A percentile compares a stretch with the other conserved stretches of the same genome.
Conservation (phyloP, 163 green algal genomes). For the Volvox carteri region DNA sequence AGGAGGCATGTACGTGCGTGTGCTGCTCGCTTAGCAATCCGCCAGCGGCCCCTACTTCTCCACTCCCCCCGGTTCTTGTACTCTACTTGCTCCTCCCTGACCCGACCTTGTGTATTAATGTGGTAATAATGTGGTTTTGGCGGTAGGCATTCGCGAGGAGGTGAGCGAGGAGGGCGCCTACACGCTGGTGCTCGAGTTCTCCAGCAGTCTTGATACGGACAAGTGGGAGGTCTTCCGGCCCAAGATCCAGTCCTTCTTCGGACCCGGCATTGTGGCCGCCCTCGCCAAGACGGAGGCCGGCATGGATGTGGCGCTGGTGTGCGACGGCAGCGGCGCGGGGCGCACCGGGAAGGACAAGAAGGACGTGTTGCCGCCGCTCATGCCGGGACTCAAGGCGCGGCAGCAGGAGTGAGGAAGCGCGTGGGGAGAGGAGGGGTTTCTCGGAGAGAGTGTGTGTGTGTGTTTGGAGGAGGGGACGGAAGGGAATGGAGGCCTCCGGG, state of each 20-base stretch:
- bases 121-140: background rate
- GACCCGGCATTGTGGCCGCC: constrained; percentile 86
- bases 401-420: constrained; percentile 70
- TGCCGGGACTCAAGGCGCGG: constrained; percentile 86
- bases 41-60: background rate
- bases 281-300: background rate
- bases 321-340: constrained; percentile 85
- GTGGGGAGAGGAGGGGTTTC: background rate
- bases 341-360: constrained; percentile 79
- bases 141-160: constrained; percentile 84
- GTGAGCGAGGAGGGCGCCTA: constrained; percentile 75
- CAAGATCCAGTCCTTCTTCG: constrained; percentile 97
- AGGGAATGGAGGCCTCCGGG: background rate
- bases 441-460: background rate
- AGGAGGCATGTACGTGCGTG: no score
- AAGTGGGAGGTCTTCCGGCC: constrained; percentile 79
- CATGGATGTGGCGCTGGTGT: constrained; percentile 61
- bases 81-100: background rate
- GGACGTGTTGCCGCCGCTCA: constrained; percentile 89
- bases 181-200: constrained; percentile 92
- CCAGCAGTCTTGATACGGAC: constrained; percentile 77
- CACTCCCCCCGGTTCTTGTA: background rate
- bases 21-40: background rate
- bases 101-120: no score
- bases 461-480: background rate